Conservation (phyloP, 768 basidiomycete species). For the Xerocomus brunneocitrinus region DNA sequence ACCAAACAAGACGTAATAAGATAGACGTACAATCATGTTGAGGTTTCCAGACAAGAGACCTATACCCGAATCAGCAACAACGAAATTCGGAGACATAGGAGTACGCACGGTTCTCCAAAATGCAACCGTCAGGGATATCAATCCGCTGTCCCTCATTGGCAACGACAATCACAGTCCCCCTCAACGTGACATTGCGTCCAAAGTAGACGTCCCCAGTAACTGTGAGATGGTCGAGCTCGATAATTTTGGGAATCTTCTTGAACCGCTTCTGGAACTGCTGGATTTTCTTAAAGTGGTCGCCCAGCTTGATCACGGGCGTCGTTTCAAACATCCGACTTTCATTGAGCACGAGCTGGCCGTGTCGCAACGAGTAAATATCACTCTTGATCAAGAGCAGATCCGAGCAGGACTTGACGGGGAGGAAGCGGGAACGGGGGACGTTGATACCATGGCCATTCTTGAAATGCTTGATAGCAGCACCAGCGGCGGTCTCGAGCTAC, state of each 20-base stretch:
- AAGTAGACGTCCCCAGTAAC: constrained; percentile 66
- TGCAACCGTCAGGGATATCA: constrained; percentile 70
- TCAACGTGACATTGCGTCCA: constrained; percentile 58
- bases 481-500: constrained; percentile 70
- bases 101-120: constrained; percentile 59
- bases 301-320: constrained; percentile 73
- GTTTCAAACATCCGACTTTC: constrained; percentile 52
- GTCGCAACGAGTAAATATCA: constrained; percentile 65
- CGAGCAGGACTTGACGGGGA: constrained; percentile 62
- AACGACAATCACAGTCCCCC: constrained; percentile 69
- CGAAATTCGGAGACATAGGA: neutral
- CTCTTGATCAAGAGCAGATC: constrained; percentile 63
- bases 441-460: constrained; percentile 64
- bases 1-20: neutral
- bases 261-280: constrained; percentile 68
- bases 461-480: constrained; percentile 73
- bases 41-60: constrained; percentile 72
- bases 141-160: constrained; percentile 76
- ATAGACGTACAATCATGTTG: constrained; percentile 57
- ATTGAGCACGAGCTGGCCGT: constrained; percentile 65
- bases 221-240: constrained; percentile 72
- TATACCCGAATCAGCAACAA: constrained; percentile 20
- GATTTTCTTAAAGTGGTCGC: constrained; percentile 75
- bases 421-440: constrained; percentile 68
- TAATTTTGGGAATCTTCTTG: constrained; percentile 69